Evolutionary conservation across 371 early-diverging fungal species (phyloP), one percentile per base, ranked within the genome.

Genomic region (Syncephalastrum monosporum): DNA sequence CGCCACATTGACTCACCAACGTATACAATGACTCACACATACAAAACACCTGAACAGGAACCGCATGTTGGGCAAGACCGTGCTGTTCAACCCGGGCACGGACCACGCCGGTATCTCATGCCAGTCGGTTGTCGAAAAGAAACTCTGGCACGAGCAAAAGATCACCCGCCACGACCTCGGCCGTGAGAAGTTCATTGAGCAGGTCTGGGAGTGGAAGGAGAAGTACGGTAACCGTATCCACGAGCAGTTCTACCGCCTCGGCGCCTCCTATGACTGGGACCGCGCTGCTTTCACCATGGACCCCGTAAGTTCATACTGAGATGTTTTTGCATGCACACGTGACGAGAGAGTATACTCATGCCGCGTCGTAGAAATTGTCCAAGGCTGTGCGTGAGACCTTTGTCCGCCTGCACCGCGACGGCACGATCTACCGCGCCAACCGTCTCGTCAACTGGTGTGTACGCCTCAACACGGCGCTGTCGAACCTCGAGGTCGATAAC

Each of bases 41-140:
- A 33, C 10, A 10, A 33, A 10, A 27, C 23, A 7, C 24, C 10
- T 53, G 29, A 12, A 16, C 56, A 88, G 88, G 88, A 95, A 98
- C 75, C 89, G 99, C 56, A 97, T 99, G 97, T 86, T 91, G 64
- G 98, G 98, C 33, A 88, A 96, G 72, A 91, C 97, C 7, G 91
- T 93, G 4, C 82, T 99, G 52, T 99, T 90, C 77, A 87, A 96
- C 55, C 98, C 98, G n/a, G 99, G 99, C 55, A 90, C 90, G 50
- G 99, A 99, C 74, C 99, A 99, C 71, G 99, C 99, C 14, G 99
- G 99, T 71, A 99, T 99, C 68, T 93, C 99, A 19, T 95, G 98
- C 33, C 99, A 99, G 74, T 82, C 93, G 23, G 99, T 99, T 23
- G 99, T 99, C 13, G 99, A 99, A 69, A 98, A 98, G 83, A 87